phyloP scores from a whole-genome alignment of 2,329 filamentous ascomycete genomes.

The Aspergillus sclerotialis region DNA sequence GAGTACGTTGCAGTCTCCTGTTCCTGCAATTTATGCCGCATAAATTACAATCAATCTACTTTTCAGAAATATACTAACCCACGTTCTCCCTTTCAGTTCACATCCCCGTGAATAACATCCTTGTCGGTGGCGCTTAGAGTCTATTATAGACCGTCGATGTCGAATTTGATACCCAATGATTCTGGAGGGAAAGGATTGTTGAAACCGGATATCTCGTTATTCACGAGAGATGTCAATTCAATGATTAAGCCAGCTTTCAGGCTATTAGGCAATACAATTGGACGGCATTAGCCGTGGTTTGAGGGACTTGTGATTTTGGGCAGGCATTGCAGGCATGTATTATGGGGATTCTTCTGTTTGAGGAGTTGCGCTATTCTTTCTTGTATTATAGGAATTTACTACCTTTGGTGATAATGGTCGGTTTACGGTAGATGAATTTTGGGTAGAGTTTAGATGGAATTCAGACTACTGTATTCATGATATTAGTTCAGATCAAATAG shows the following conservation, averaged over 20 bases:
- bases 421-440: too few species aligned
- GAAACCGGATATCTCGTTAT: background rate
- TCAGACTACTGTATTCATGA: too few species aligned
- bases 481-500: too few species aligned
- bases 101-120: conserved; percentile 45
- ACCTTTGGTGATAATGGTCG: too few species aligned
- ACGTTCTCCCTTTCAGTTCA: conserved; percentile 30
- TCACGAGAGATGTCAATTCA: too few species aligned
- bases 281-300: conserved; percentile 3
- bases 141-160: background rate
- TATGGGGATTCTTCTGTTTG: too few species aligned
- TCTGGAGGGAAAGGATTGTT: background rate
- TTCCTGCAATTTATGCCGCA: background rate
- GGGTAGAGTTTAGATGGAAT: too few species aligned
- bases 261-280: background rate
- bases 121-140: conserved; percentile 40
- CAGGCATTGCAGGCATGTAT: too few species aligned
- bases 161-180: conserved; percentile 3
- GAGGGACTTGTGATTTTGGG: too few species aligned
- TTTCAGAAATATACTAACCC: conserved; percentile 8
- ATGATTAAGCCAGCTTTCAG: background rate
- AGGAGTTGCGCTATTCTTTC: too few species aligned
- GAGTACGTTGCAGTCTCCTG: conserved; percentile 38
- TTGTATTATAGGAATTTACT: too few species aligned
- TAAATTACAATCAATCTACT: background rate